These are phyloP conservation scores for Symbiodinium pilosum DNA, from an alignment of 73 alveolate genomes.

Conservation along the genomic window DNA sequence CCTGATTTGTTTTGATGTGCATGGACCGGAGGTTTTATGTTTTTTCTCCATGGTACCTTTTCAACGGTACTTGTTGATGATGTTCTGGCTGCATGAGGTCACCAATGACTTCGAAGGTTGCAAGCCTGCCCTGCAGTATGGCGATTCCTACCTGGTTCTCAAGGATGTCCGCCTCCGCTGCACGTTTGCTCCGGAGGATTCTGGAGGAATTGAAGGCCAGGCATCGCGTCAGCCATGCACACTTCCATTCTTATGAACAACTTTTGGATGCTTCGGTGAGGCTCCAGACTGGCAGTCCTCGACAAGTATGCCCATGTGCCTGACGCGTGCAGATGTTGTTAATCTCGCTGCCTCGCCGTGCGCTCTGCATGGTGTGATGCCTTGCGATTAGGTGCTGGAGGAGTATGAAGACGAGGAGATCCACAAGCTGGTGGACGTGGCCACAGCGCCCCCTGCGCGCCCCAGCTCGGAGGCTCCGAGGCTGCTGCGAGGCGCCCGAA, in stretches of 20 bases:
- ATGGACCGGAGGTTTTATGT: no score
- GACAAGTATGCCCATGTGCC: constrained; percentile 72
- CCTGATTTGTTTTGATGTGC: no score
- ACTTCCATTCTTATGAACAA: no score
- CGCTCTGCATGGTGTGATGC: no score
- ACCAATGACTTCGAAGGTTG: constrained; percentile 84
- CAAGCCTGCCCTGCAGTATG: constrained; percentile 69
- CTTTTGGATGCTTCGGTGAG: background rate
- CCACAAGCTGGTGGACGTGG: constrained; percentile 39
- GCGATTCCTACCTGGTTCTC: constrained; percentile 71
- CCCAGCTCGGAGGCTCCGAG: constrained; percentile 38
- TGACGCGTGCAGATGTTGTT: background rate
- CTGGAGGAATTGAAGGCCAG: constrained; percentile 56
- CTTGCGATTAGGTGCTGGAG: constrained; percentile 31
- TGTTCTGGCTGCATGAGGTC: no score
- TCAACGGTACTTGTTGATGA: no score
- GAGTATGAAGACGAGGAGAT: constrained; percentile 78
- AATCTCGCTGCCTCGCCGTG: no score
- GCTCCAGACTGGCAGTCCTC: constrained; percentile 77
- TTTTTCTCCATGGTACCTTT: no score
- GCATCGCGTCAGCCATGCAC: no score
- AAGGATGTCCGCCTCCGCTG: constrained; percentile 91
- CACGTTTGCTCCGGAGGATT: constrained; percentile 65
- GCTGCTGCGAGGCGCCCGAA: constrained; percentile 54
- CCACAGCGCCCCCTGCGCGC: constrained; percentile 57